Evolutionary conservation across 768 basidiomycete genomes (phyloP), one percentile per base, ranked within the genome.

Genomic region (Leucosporidium creatinivorum): DNA sequence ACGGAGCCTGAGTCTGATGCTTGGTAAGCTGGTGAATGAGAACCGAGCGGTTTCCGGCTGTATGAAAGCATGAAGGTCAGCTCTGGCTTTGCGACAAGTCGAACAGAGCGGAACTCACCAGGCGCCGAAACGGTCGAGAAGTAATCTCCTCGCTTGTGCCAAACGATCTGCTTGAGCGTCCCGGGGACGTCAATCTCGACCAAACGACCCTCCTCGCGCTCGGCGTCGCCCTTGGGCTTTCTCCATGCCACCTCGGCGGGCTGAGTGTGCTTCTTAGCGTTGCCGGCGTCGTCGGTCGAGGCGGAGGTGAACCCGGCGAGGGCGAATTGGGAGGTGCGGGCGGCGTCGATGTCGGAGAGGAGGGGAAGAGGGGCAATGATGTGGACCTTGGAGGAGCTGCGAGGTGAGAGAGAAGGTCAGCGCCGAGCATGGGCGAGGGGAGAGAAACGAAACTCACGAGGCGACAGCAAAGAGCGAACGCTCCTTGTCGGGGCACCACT

Each of bases 141-240:
- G 76, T 99, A 99, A 77, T 99, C 96, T 58, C 96, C 96, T 75
- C 87, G 85, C 61, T 89, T 83, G 78, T 99, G 96, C 92, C 93
- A 98, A 48, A 87, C 79, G 15, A 97, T 81, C 76, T 96, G 91
- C 74, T 84, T 88, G 8, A 88, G 84, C 47, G 79, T 80, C 8
- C 80, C 80, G 10, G 79, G 78, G 1, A 81, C 77, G 61, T 80
- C 79, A 58, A 81, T 71, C 56, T 77, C 73, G 26, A 81, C 74
- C 68, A 80, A 67, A 26, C 80, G 76, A 25, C 81, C 81, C 49
- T 78, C 70, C 57, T 79, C 79, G 47, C 79, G 57, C 63, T 79
- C 79, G 36, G 68, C 67, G 15, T 33, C 55, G 44, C 78, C 79
- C 36, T 70, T 74, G 18, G 78, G 79, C 72, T 80, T 73, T 47